Conservation (phyloP, 2,329 filamentous ascomycete species). For the Nigrospora osmanthi region DNA sequence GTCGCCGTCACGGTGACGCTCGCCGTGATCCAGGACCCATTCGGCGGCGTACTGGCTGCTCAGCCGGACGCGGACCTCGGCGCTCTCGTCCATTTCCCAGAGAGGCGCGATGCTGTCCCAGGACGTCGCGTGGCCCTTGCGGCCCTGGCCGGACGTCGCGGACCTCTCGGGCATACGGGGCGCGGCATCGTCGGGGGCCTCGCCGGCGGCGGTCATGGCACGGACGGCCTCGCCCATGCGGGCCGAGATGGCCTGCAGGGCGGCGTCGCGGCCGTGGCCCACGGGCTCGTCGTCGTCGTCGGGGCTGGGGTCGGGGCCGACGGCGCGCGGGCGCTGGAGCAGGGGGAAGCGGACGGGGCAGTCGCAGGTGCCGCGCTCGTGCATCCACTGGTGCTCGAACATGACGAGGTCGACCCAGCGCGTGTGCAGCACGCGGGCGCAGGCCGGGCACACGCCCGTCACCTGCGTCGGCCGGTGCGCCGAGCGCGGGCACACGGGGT, state of each 20-base stretch:
- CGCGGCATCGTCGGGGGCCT: neutral
- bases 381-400: conserved; percentile 34
- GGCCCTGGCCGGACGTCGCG: neutral
- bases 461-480: conserved; percentile 22
- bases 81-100: conserved; percentile 7
- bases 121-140: neutral
- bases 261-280: neutral
- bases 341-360: conserved; percentile 29
- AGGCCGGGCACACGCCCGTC: conserved; percentile 27
- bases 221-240: neutral
- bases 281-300: neutral
- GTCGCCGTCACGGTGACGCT: conserved; percentile 22
- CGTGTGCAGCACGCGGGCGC: conserved; percentile 28
- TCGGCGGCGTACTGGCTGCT: conserved; percentile 29
- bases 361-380: conserved; percentile 32
- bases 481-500: conserved; percentile 24
- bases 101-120: conserved; percentile 7
- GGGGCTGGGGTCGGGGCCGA: conserved; percentile 6
- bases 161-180: neutral
- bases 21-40: conserved; percentile 30
- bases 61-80: conserved; percentile 20
- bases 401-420: conserved; percentile 30
- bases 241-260: neutral
- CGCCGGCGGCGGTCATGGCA: neutral
- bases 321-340: conserved; percentile 22